phyloP scores from a whole-genome alignment of 148 eudicot genomes.

The Fagopyrum esculentum region DNA sequence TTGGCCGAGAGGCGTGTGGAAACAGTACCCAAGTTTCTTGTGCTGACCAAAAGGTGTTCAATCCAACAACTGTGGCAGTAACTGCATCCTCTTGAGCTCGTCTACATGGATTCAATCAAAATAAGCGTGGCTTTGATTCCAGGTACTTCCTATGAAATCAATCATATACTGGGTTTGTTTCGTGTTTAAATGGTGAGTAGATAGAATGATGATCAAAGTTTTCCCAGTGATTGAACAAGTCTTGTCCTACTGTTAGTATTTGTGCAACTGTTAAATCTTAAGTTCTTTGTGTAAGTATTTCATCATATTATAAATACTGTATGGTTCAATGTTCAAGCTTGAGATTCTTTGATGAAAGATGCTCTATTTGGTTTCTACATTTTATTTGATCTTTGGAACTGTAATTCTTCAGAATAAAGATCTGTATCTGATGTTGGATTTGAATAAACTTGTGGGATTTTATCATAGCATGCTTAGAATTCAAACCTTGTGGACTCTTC shows the following conservation, averaged over 20 bases:
- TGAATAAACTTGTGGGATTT: neutral
- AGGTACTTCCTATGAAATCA: neutral
- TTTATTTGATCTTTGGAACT: neutral
- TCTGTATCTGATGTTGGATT: neutral
- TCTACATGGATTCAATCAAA: neutral
- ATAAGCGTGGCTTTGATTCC: neutral
- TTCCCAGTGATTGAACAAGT: constrained; percentile 5
- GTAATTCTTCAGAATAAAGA: constrained; percentile 5
- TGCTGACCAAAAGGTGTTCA: constrained; percentile 66
- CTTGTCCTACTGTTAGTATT: neutral
- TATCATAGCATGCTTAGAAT: neutral
- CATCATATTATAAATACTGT: neutral
- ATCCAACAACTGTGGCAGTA: constrained; percentile 30
- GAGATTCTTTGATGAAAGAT: constrained; percentile 7
- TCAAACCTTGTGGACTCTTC: neutral
- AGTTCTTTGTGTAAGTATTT: constrained; percentile 12
- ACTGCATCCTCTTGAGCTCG: constrained; percentile 22
- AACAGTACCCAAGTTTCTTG: constrained; percentile 62
- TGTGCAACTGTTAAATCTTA: neutral
- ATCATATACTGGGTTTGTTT: neutral
- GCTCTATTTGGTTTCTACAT: neutral
- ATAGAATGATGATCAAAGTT: constrained; percentile 7
- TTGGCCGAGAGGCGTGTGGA: constrained; percentile 75
- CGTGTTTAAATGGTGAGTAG: neutral
- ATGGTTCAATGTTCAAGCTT: neutral